Base-by-base conservation (phyloP, 108 stramenopile genomes). In the Nitzschia sp. region DNA sequence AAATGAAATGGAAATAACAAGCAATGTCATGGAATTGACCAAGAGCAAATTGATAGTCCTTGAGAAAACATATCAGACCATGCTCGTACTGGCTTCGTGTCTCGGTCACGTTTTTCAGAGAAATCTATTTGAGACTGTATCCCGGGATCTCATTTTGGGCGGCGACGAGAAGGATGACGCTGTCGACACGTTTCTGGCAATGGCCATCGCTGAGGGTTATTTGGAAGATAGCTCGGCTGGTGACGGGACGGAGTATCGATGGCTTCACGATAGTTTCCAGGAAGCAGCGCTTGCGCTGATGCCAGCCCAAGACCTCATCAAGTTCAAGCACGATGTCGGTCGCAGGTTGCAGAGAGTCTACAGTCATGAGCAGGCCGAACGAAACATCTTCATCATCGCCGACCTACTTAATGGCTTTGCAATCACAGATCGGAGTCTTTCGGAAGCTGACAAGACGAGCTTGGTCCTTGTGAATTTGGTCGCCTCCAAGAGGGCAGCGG, bases 231-330 rank as follows among this genome's bases (percentile, higher is more conserved):
- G 9, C 13, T 42, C 13, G 38, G 38, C 9, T 9, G 23, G 63
- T 42, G 18, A 34, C 35, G 5, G 35, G 17, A 4, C 29, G n/a
- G 31, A n/a, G 23, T 9, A 64, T 64, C 53, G 56, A 23, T 83
- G 71, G 68, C 19, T 35, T 24, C 76, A 82, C 46, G 77, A 82
- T 59, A 51, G 68, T 33, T 29, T 82, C 3, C 81, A 82, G 36
- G 46, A 75, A 46, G 77, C 72, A 2, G 59, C 81, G 6, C 72
- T 64, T 36, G 23, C 31, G n/a, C 32, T 78, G 8, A 75, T 82
- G 24, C 73, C 76, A 28, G 54, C 17, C 6, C 18, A 57, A 27
- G 48, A 68, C n/a, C 45, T 64, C 27, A 66, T 48, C 3, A 26
- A 59, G 33, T 74, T 81, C 60, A 77, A 42, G 13, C 13, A 42